These are phyloP conservation scores for Gigaspora rosea DNA, from an alignment of 192 early-diverging fungal species.

Conservation along the genomic window DNA sequence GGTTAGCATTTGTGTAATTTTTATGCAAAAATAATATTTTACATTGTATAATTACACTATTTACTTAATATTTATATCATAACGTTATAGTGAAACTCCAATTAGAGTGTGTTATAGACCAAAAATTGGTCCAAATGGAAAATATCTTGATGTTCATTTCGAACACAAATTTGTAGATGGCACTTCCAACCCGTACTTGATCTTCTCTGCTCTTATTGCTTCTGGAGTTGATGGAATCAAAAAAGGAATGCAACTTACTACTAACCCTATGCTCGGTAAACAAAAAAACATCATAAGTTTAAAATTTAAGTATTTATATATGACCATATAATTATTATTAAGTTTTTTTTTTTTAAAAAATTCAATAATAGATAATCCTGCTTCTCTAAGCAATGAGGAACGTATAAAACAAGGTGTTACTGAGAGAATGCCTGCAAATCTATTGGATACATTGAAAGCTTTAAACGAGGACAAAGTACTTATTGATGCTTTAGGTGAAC, in stretches of 20 bases:
- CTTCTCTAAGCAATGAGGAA: not conserved
- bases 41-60: not conserved
- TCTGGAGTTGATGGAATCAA: conserved; percentile 11
- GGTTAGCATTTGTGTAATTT: not conserved
- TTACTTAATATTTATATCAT: not conserved
- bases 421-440: not conserved
- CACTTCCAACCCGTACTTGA: conserved; percentile 7
- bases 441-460: not conserved
- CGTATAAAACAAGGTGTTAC: not conserved
- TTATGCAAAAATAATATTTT: not conserved
- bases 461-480: conserved; percentile 5
- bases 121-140: no score
- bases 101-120: conserved; percentile 1
- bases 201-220: not conserved
- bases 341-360: no score
- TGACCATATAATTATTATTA: no score
- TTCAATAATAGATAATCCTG: not conserved
- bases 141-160: not conserved
- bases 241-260: not conserved
- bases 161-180: conserved; percentile 16
- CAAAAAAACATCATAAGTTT: no score
- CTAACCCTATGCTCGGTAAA: no score
- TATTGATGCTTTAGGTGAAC: not conserved
- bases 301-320: no score
- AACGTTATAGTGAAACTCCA: not conserved